phyloP scores from a whole-genome alignment of 306 rosid species.

The Amphicarpaea edgeworthii region DNA sequence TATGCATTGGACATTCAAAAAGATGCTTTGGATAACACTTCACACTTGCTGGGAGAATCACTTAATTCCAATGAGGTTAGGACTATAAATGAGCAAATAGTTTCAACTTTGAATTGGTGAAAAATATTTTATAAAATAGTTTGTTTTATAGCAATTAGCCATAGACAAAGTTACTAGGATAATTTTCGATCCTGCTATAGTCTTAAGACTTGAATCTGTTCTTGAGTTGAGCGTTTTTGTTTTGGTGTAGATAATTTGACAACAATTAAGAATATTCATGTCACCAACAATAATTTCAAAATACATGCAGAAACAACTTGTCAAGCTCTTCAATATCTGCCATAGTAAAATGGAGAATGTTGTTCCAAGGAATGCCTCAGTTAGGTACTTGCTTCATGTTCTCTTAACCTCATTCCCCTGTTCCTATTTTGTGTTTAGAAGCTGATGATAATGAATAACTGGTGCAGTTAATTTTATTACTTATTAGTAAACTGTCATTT shows the following conservation, averaged over 20 bases:
- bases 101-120: constrained; percentile 28
- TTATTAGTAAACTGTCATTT: neutral
- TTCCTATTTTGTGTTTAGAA: constrained; percentile 20
- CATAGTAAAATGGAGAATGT: constrained; percentile 86
- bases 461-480: neutral
- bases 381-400: constrained; percentile 59
- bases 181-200: neutral
- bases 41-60: constrained; percentile 64
- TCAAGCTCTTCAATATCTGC: constrained; percentile 73
- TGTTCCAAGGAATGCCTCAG: constrained; percentile 61
- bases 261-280: constrained; percentile 6
- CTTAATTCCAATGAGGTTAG: constrained; percentile 64
- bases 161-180: neutral
- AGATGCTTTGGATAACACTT: constrained; percentile 74
- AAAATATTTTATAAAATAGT: neutral
- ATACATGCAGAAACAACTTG: constrained; percentile 68
- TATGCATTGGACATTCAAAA: constrained; percentile 83
- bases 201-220: neutral
- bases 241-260: neutral
- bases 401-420: constrained; percentile 17
- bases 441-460: neutral
- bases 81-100: neutral
- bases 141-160: neutral
- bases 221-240: constrained; percentile 14
- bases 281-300: constrained; percentile 40